Percentiles rank a stretch among this genome's conserved stretches.
Evolutionary conservation across 2,329 filamentous ascomycete species (phyloP).

Genomic region (Fusarium continuum): DNA sequence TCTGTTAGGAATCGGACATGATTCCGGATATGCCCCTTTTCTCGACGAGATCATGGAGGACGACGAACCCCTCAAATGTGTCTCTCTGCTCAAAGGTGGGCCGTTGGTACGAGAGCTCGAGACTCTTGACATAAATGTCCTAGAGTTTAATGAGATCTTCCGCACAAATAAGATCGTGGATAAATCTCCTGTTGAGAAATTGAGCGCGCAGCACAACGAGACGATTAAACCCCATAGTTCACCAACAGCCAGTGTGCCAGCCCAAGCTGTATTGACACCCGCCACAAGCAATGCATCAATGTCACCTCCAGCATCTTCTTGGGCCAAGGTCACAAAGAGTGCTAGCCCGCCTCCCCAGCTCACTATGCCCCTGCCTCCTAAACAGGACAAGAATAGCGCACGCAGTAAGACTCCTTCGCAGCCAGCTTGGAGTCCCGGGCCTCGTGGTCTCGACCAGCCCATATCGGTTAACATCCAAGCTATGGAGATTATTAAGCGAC

Average conservation of each 20-base stretch:
- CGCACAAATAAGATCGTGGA: conserved; percentile 62
- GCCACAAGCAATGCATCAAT: conserved; percentile 40
- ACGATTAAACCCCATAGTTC: conserved; percentile 3
- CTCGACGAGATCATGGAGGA: conserved; percentile 64
- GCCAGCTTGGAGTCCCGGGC: conserved; percentile 61
- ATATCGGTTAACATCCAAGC: conserved; percentile 58
- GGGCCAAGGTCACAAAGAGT: conserved; percentile 53
- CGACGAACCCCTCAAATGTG: conserved; percentile 52
- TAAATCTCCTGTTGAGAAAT: conserved; percentile 27
- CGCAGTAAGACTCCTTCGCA: conserved; percentile 34
- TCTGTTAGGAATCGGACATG: conserved; percentile 69
- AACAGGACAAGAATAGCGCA: conserved; percentile 40
- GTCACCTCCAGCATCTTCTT: conserved; percentile 36
- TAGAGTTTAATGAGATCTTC: conserved; percentile 61
- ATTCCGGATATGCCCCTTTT: conserved; percentile 68
- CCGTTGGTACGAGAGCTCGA: conserved; percentile 61
- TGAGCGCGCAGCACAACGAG: not conserved
- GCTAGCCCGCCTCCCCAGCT: conserved; percentile 53
- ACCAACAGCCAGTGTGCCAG: conserved; percentile 19
- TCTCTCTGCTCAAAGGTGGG: conserved; percentile 64
- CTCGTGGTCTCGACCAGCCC: conserved; percentile 63
- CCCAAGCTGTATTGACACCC: conserved; percentile 35
- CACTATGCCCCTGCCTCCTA: conserved; percentile 52
- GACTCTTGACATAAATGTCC: conserved; percentile 56
- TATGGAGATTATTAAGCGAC: conserved; percentile 65